Conservation (phyloP, 495 filamentous ascomycete genomes). For the Haplographium delicatum region DNA sequence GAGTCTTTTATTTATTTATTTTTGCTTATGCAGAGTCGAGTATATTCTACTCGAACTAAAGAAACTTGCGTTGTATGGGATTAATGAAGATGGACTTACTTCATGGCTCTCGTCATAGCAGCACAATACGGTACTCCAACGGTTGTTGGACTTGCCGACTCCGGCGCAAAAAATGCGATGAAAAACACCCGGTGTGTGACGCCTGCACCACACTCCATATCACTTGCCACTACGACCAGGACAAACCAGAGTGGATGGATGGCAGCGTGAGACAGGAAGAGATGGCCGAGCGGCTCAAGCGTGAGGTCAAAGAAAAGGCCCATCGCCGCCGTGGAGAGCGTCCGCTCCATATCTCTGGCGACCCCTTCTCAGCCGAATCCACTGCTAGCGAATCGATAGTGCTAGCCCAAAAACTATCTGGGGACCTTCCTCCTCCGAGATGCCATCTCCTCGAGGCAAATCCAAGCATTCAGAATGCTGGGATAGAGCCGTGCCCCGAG, state of each 20-base stretch:
- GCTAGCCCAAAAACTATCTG: background rate
- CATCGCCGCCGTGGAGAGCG: conserved; percentile 31
- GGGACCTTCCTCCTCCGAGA: conserved; percentile 24
- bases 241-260: conserved; percentile 56
- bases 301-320: conserved; percentile 44
- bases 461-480: conserved; percentile 13
- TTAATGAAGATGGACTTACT: no score
- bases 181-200: conserved; percentile 39
- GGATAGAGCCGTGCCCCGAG: conserved; percentile 13
- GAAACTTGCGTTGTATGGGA: no score
- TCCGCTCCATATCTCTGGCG: no score
- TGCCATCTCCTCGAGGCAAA: conserved; percentile 5
- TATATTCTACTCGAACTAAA: no score
- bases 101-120: conserved; percentile 14
- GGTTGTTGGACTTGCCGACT: conserved; percentile 56
- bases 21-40: no score
- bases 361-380: background rate
- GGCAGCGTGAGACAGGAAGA: conserved; percentile 41
- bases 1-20: no score
- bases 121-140: conserved; percentile 33
- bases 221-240: conserved; percentile 40
- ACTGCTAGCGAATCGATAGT: conserved; percentile 6
- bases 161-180: conserved; percentile 52
- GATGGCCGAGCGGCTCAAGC: conserved; percentile 43
- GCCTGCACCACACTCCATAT: conserved; percentile 41